A percentile compares a stretch with the other conserved stretches of the same genome.
These are phyloP conservation scores for Hansenula lynferdii DNA, from an alignment of 1,139 yeast species.

Conservation along the genomic window DNA sequence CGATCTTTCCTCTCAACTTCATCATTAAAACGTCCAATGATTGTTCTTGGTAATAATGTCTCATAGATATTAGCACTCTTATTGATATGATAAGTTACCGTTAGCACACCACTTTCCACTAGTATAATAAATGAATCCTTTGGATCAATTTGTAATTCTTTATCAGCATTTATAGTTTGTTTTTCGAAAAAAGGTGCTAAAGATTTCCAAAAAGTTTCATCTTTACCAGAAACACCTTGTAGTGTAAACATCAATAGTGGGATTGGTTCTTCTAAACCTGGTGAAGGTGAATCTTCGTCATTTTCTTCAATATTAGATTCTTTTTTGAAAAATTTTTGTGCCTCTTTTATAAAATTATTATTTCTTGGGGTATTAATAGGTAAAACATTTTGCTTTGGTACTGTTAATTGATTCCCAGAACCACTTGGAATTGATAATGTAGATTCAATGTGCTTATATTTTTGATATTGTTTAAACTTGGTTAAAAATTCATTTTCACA, in stretches of 20 bases:
- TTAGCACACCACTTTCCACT: conserved; percentile 76
- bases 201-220: conserved; percentile 61
- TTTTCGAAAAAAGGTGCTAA: conserved; percentile 48
- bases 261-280: conserved; percentile 47
- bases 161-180: conserved; percentile 25
- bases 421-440: conserved; percentile 4
- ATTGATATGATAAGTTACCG: conserved; percentile 50
- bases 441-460: conserved; percentile 7
- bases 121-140: conserved; percentile 55
- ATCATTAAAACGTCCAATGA: conserved; percentile 53
- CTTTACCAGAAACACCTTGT: conserved; percentile 58
- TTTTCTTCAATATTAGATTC: conserved; percentile 16
- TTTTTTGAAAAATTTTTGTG: conserved; percentile 26
- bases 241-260: conserved; percentile 66
- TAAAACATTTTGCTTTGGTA: conserved; percentile 11
- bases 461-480: conserved; percentile 46
- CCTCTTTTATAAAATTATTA: conserved; percentile 32
- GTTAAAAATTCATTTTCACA: conserved; percentile 86
- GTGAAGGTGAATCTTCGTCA: conserved; percentile 2
- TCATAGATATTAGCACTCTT: conserved; percentile 47
- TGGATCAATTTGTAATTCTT: conserved; percentile 15
- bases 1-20: conserved; percentile 14
- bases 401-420: conserved; percentile 12
- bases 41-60: conserved; percentile 82
- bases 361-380: conserved; percentile 36